These are phyloP conservation scores for Closterium sp. DNA, from an alignment of 139 green algal species.

Conservation along the genomic window DNA sequence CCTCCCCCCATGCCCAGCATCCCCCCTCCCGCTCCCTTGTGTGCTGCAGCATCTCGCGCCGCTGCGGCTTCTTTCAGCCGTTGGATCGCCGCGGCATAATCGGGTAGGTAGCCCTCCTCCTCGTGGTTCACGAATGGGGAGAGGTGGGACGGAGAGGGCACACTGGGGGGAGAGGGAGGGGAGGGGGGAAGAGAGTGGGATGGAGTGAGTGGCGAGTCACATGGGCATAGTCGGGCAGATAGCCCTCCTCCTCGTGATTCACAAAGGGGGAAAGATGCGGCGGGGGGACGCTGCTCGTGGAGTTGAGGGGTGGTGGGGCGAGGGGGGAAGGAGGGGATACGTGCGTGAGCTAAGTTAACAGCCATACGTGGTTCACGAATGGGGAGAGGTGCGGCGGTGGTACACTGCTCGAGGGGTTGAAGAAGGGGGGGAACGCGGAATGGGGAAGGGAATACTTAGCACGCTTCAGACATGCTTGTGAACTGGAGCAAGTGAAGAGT, in stretches of 20 bases:
- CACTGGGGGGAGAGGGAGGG: background rate
- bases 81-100: constrained; percentile 78
- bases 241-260: constrained; percentile 82
- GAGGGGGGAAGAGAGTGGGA: too few species aligned
- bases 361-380: too few species aligned
- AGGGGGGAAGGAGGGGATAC: background rate
- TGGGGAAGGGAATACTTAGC: background rate
- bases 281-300: constrained; percentile 59
- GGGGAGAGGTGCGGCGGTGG: too few species aligned
- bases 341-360: too few species aligned
- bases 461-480: background rate
- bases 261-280: constrained; percentile 98
- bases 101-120: constrained; percentile 91
- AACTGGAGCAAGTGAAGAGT: background rate
- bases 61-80: constrained; percentile 66
- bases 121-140: constrained; percentile 93
- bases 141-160: constrained; percentile 84
- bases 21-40: background rate
- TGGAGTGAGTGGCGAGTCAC: too few species aligned
- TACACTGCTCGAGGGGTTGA: too few species aligned
- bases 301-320: too few species aligned
- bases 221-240: constrained; percentile 85
- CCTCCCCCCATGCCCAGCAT: background rate
- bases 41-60: background rate
- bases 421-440: too few species aligned